Conservation (phyloP, 1,284 basidiomycete species). For the Boletus albobrunnescens region DNA sequence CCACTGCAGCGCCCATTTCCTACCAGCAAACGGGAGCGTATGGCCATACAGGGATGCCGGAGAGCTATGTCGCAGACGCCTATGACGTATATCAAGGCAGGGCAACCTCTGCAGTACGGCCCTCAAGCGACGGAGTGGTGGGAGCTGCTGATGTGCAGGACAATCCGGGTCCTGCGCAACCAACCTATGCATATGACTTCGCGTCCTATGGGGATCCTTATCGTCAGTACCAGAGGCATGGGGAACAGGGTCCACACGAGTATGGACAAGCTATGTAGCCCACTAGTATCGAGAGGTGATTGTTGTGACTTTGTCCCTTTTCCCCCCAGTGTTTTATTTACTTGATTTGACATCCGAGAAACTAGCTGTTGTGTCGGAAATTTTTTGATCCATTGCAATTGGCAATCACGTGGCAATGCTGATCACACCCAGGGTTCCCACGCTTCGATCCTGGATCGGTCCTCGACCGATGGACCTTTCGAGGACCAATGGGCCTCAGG, state of each 20-base stretch:
- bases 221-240: constrained; percentile 31
- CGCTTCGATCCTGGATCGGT: too few relatives aligned
- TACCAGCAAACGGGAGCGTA: constrained; percentile 35
- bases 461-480: too few relatives aligned
- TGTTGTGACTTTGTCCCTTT: constrained; percentile 17
- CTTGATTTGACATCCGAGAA: constrained; percentile 27
- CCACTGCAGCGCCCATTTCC: constrained; percentile 52
- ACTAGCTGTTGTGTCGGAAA: too few relatives aligned
- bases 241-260: constrained; percentile 27
- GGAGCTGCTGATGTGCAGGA: constrained; percentile 36
- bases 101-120: constrained; percentile 31
- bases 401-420: too few relatives aligned
- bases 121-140: constrained; percentile 19
- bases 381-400: too few relatives aligned
- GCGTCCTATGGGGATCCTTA: constrained; percentile 30
- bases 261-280: constrained; percentile 35
- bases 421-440: too few relatives aligned
- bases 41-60: constrained; percentile 26
- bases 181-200: constrained; percentile 28
- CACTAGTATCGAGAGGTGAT: constrained; percentile 14
- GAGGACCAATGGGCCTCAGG: too few relatives aligned
- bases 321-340: constrained; percentile 25
- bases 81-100: constrained; percentile 53
- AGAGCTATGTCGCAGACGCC: constrained; percentile 38
- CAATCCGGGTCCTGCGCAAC: constrained; percentile 33